Evolutionary conservation across 441 rosid species (phyloP), one percentile per base, ranked within the genome.

Genomic region (Mallotus repandus): DNA sequence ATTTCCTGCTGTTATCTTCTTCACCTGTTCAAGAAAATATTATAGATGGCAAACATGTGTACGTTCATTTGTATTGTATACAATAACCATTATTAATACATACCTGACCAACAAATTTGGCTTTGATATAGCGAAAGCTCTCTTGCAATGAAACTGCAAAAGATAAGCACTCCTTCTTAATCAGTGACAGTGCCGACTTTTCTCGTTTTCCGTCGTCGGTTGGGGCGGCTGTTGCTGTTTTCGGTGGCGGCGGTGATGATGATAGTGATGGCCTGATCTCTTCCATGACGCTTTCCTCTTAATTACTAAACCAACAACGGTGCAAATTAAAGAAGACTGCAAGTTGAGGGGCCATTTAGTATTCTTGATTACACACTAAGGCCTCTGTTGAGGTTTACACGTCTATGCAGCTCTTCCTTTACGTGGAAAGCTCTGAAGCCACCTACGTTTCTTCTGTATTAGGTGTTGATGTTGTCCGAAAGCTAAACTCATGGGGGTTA

Each of bases 1-100:
- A 70, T 71, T 83, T 76, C 76, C 82, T 49, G 92, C 91, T 32
- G 75, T 84, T 81, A 86, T 57, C 76, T 70, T 85, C 80, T 86
- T 86, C 59, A 81, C 85, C 91, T 76, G 78, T 64, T 50, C 59
- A 29, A 16, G 9, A 46, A 48, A 48, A 64, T 9, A 10, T 19
- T 18, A 9, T 7, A 7, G 5, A 32, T 61, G 14, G 2, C 7
- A 4, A 14, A 35, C 5, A 52, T 52, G 13, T 19, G 21, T 57
- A 25, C 0, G 35, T 7, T 38, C n/a, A 38, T 16, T 16, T 14
- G 14, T 4, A 18, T 41, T 38, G 13, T 18, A 9, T 41, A 38
- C 2, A 7, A 16, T 62, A n/a, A 41, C 29, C 29, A 21, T 0
- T 11, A 18, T 48, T 19, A 1, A n/a, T 35, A 2, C 48, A 38